Evolutionary conservation across 2,329 filamentous ascomycete genomes (phyloP).

Genomic region (Akanthomyces muscarius): DNA sequence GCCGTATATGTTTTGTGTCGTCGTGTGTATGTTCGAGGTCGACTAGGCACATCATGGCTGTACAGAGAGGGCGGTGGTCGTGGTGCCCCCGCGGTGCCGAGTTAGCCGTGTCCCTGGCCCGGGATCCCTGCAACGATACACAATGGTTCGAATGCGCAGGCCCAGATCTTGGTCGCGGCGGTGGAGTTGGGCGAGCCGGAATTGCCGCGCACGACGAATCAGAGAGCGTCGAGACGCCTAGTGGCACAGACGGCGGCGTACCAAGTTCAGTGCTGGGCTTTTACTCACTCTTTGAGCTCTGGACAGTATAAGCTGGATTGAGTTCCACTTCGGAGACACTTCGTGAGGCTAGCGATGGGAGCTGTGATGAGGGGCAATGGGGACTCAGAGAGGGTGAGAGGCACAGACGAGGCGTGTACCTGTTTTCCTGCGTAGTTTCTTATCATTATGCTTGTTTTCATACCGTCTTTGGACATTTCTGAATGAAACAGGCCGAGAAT

Average conservation of each 20-base stretch:
- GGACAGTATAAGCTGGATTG: not conserved
- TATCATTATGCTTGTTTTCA: conserved; percentile 10
- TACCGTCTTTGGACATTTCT: too few relatives aligned
- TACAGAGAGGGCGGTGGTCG: not conserved
- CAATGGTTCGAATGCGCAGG: not conserved
- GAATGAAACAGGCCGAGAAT: too few relatives aligned
- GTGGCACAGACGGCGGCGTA: not conserved
- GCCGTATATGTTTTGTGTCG: too few relatives aligned
- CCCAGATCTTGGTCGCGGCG: not conserved
- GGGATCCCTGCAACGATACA: not conserved
- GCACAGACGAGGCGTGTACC: not conserved
- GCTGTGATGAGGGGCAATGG: not conserved
- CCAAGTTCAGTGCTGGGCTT: not conserved
- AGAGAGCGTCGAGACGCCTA: not conserved
- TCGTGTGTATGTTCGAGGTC: too few relatives aligned
- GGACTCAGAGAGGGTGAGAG: not conserved
- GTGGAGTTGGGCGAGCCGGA: conserved; percentile 1
- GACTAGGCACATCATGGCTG: not conserved
- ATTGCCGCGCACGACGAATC: conserved; percentile 11
- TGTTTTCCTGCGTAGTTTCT: not conserved
- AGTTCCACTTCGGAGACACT: not conserved
- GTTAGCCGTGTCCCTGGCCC: conserved; percentile 6
- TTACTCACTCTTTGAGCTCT: not conserved
- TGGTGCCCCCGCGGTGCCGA: conserved; percentile 2
- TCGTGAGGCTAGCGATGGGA: not conserved